Evolutionary conservation across 2,329 filamentous ascomycete genomes (phyloP).

Genomic region (Xylariaceae sp.): DNA sequence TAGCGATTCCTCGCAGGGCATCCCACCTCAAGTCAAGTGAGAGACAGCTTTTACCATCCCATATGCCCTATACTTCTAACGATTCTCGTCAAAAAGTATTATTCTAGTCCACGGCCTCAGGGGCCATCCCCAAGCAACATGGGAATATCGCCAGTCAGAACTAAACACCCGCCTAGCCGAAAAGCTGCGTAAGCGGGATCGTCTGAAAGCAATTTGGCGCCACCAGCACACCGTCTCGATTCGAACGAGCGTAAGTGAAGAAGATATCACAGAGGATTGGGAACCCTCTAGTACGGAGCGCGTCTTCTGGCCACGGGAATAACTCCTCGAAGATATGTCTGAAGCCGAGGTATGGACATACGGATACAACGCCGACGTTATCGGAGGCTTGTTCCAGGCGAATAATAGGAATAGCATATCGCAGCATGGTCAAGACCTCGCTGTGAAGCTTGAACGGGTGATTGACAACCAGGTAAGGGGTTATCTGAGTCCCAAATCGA

Average conservation of each 20-base stretch:
- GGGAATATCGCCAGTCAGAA: neutral
- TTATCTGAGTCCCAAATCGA: neutral
- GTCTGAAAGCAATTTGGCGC: neutral
- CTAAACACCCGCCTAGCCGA: neutral
- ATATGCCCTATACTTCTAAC: neutral
- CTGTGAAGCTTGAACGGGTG: constrained; percentile 29
- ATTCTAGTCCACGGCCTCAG: constrained; percentile 3
- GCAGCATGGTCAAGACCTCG: constrained; percentile 33
- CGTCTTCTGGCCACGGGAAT: constrained; percentile 6
- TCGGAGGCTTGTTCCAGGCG: constrained; percentile 32
- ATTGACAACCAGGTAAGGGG: constrained; percentile 27
- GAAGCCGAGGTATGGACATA: constrained; percentile 37
- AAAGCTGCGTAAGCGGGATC: neutral
- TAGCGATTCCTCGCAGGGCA: neutral
- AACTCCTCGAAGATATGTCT: constrained; percentile 22
- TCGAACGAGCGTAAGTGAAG: neutral
- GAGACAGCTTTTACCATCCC: neutral
- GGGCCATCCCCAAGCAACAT: constrained; percentile 4
- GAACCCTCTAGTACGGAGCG: neutral
- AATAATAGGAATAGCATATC: constrained; percentile 36
- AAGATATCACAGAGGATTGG: neutral
- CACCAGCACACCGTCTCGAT: neutral
- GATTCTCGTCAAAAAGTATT: neutral
- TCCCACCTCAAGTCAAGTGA: constrained; percentile 5
- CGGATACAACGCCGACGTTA: constrained; percentile 37